A percentile compares a stretch with the other conserved stretches of the same genome.
Conservation (phyloP, 2,329 filamentous ascomycete species). For the Chalaropsis ovoidea region DNA sequence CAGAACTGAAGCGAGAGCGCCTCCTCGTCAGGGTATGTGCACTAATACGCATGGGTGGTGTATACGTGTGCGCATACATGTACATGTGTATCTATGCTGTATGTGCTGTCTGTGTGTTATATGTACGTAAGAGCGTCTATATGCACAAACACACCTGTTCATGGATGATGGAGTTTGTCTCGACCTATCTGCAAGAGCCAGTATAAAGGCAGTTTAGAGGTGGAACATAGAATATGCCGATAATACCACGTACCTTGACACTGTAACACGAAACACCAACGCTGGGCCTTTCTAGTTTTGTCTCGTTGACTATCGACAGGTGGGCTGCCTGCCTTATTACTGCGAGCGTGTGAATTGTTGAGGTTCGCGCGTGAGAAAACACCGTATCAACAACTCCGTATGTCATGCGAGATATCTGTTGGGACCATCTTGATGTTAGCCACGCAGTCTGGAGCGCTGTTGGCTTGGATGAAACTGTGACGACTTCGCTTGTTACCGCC, state of each 20-base stretch:
- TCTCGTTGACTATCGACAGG: not conserved
- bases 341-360: not conserved
- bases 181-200: not conserved
- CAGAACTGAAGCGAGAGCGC: slow-evolving; percentile 1
- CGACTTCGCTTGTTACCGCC: slow-evolving; percentile 1
- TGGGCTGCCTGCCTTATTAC: not conserved
- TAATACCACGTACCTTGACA: not conserved
- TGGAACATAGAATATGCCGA: not conserved
- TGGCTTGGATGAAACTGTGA: slow-evolving; percentile 5
- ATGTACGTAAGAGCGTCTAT: not conserved
- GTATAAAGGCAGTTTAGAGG: not conserved
- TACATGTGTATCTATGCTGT: not conserved
- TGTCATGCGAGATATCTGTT: not conserved
- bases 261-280: not conserved
- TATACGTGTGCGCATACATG: not conserved
- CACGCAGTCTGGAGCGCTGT: not conserved
- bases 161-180: not conserved
- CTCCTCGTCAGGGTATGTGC: not conserved
- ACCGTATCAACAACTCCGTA: not conserved
- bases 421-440: not conserved
- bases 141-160: not conserved
- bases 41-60: not conserved
- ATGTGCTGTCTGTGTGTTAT: not conserved
- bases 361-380: not conserved
- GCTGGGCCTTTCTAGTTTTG: not conserved